Evolutionary conservation across 768 basidiomycete genomes (phyloP), one percentile per base, ranked within the genome.

Genomic region (Rhodotorula diobovata): DNA sequence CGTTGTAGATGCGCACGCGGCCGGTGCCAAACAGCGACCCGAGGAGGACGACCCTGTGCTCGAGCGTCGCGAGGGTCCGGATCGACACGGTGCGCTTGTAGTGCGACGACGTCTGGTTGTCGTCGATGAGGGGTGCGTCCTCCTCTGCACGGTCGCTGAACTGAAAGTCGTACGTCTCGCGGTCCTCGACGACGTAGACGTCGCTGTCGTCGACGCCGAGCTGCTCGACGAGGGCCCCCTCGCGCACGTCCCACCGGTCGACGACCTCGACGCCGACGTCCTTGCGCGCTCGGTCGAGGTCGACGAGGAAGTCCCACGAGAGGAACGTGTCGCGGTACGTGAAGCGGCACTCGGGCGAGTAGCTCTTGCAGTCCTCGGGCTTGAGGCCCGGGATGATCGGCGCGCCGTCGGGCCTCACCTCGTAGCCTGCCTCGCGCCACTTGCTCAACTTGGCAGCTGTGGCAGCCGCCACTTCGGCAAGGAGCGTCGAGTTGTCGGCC

Each of bases 21-120:
- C 87, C 86, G 2, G 88, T 85, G 10, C 89, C 90, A 80, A 91
- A 91, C 4, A 91, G 83, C 0, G 87, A 87, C 20, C 90, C 90
- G 15, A 91, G 76, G 65, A 87, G 85, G 34, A 92, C 76, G 43
- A 91, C 83, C 10, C 83, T 85, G 58, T 86, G 80, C 8, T 77
- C 77, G 34, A 81, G 76, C 28, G 76, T 39, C 2, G 79, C 79
- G n/a, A 89, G 65, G 28, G 46, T n/a, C 4, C 39, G 37, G 41
- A 70, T 8, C 28, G 71, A 70, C n/a, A 77, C 67, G 41, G 50
- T 48, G 39, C 73, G 71, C 32, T 61, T 57, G 58, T 59, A 75
- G 46, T 55, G 61, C 8, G 53, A 50, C 32, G 62, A 50, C 63
- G 25, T 41, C 51, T 15, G 37, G 56, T 34, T 41, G 54, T 54